Conservation (phyloP, 257 asterid genomes). For the Fraxinus cuspidata region DNA sequence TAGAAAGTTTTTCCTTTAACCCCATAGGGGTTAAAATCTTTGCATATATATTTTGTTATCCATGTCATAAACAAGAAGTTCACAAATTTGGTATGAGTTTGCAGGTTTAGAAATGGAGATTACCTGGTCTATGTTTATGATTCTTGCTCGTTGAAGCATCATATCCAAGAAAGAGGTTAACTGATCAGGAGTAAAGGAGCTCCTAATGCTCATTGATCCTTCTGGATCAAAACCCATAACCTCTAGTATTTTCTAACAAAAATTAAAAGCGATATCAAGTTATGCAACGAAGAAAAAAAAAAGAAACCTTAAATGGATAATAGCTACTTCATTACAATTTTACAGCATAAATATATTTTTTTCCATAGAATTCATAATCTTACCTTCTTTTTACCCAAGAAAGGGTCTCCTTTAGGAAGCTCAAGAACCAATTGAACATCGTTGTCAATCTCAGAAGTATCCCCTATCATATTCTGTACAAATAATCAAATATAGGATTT, state of each 20-base stretch:
- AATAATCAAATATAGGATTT: conserved; percentile 18
- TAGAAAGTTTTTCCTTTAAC: not conserved
- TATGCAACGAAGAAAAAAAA: not conserved
- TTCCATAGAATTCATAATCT: not conserved
- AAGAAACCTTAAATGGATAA: not conserved
- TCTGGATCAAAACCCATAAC: conserved; percentile 36
- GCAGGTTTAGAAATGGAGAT: conserved; percentile 6
- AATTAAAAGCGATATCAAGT: not conserved
- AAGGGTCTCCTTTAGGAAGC: conserved; percentile 61
- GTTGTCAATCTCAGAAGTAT: conserved; percentile 34
- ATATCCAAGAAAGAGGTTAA: conserved; percentile 36
- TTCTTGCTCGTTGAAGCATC: conserved; percentile 64
- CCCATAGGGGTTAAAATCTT: not conserved
- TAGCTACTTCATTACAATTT: conserved; percentile 6
- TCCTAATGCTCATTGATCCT: conserved; percentile 35
- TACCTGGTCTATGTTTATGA: conserved; percentile 72
- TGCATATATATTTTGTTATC: not conserved
- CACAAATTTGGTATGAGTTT: conserved; percentile 12
- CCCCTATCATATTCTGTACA: conserved; percentile 34
- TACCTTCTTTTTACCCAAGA: conserved; percentile 68
- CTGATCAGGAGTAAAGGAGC: conserved; percentile 47
- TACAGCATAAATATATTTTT: not conserved
- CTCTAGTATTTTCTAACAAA: conserved; percentile 61
- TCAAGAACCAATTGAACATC: conserved; percentile 51
- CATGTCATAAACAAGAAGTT: not conserved